Base-by-base conservation (phyloP, 257 asterid species). In the Voacanga thouarsii region DNA sequence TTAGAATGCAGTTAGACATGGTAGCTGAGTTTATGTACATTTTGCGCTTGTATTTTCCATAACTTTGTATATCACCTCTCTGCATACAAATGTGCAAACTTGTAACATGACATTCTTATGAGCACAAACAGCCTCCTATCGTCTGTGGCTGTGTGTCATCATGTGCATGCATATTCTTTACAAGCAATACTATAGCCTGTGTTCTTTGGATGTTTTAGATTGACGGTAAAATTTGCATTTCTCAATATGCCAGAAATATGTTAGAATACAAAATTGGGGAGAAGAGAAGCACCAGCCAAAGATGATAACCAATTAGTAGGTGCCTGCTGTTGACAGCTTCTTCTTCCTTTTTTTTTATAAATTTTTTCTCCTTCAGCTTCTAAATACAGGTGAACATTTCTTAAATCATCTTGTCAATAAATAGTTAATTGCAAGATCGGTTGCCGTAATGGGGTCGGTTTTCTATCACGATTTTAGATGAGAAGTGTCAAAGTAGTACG, bases 351-450 rank as follows among this genome's bases (percentile, higher is more conserved):
- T 33, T 33, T 33, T 33, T 33, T n/a, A n/a, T n/a, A n/a, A n/a
- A n/a, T n/a, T 33, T 2, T 33, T 33, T 33, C 37, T 33, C 37
- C 37, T n/a, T n/a, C 37, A 33, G 37, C 5, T 65, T 65, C 49
- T 23, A 16, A 1, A 33, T 33, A 65, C 71, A 37, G 71, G 71
- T 65, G 6, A 33, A 39, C 41, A 12, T 66, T 37, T 28, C 71
- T 66, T 37, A 37, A 37, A 66, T 66, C 71, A 66, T 66, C 71
- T 39, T 66, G 49, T 66, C 71, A 37, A 66, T 16, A 66, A 66
- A 66, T 11, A 66, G 71, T 66, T 19, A 15, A 66, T 66, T 66
- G 45, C 71, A 37, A 33, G 71, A 37, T 16, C 49, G 1, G 19
- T 8, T 12, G 49, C 19, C 37, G 26, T 39, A 49, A 66, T 37